Evolutionary conservation across 352 stramenopile species (phyloP).

Genomic region (Pythium pyrilobum): DNA sequence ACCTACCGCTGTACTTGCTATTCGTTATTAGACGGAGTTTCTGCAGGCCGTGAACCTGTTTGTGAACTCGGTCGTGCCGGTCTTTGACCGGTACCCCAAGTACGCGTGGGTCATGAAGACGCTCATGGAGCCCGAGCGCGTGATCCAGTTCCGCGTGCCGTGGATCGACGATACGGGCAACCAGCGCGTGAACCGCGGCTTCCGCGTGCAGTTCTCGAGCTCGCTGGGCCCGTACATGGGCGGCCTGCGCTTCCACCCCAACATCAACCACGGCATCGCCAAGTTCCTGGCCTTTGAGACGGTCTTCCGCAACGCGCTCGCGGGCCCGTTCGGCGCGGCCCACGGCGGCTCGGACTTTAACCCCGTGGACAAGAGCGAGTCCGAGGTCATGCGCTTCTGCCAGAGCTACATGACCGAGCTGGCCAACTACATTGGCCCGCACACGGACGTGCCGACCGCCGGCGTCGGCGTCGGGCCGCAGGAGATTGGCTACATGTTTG

Average conservation of each 20-base stretch:
- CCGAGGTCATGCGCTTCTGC: constrained; percentile 98
- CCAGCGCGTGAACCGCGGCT: constrained; percentile 94
- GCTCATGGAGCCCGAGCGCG: constrained; percentile 95
- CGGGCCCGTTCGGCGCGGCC: constrained; percentile 63
- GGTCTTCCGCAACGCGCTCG: constrained; percentile 95
- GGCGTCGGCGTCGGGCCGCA: constrained; percentile 91
- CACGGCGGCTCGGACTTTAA: constrained; percentile 96
- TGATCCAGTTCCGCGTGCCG: constrained; percentile 94
- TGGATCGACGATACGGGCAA: constrained; percentile 97
- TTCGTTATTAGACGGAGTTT: constrained; percentile 36
- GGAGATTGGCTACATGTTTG: constrained; percentile 97
- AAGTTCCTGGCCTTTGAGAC: constrained; percentile 94
- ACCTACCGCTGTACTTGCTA: background rate
- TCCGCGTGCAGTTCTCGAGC: constrained; percentile 96
- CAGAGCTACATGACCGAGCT: constrained; percentile 98
- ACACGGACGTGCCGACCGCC: constrained; percentile 94
- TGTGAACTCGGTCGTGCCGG: constrained; percentile 76
- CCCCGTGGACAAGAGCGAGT: constrained; percentile 95
- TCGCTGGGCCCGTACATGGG: constrained; percentile 92
- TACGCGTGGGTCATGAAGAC: constrained; percentile 90
- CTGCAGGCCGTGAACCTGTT: constrained; percentile 73
- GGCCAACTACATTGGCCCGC: constrained; percentile 96
- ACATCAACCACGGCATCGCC: constrained; percentile 85
- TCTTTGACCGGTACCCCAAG: constrained; percentile 87
- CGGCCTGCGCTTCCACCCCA: constrained; percentile 91